Evolutionary conservation across 768 basidiomycete genomes (phyloP).

Genomic region (Hypholoma sublateritium): DNA sequence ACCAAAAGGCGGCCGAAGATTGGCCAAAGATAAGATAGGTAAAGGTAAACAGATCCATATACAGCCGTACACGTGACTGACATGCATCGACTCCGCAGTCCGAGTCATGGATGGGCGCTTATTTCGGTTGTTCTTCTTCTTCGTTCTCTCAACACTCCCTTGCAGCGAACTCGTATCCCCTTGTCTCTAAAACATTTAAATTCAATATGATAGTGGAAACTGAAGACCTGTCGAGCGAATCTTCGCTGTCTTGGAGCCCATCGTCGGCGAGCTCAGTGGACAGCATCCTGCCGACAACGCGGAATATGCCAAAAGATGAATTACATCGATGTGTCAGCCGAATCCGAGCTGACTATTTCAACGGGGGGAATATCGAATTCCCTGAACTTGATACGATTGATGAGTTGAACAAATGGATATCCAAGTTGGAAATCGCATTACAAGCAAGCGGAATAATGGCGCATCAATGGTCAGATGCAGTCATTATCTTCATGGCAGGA

Average conservation of each 20-base stretch:
- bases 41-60: no score
- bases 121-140: no score
- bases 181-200: no score
- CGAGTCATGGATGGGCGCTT: no score
- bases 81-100: no score
- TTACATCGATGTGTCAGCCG: conserved; percentile 5
- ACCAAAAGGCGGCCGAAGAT: no score
- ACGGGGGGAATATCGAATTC: conserved; percentile 1
- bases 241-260: not conserved
- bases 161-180: no score
- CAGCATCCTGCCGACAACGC: not conserved
- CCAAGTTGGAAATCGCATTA: conserved; percentile 3
- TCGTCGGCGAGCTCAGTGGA: no score
- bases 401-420: conserved; percentile 3
- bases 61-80: no score
- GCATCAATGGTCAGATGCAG: conserved; percentile 13
- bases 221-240: not conserved
- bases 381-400: not conserved
- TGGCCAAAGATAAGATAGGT: no score
- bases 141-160: no score
- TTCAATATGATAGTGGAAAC: no score
- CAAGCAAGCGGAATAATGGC: not conserved
- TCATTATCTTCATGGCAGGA: conserved; percentile 10
- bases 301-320: conserved; percentile 2
- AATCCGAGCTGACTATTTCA: conserved; percentile 5